Conservation (phyloP, 495 filamentous ascomycete genomes). For the Thozetella sp. region DNA sequence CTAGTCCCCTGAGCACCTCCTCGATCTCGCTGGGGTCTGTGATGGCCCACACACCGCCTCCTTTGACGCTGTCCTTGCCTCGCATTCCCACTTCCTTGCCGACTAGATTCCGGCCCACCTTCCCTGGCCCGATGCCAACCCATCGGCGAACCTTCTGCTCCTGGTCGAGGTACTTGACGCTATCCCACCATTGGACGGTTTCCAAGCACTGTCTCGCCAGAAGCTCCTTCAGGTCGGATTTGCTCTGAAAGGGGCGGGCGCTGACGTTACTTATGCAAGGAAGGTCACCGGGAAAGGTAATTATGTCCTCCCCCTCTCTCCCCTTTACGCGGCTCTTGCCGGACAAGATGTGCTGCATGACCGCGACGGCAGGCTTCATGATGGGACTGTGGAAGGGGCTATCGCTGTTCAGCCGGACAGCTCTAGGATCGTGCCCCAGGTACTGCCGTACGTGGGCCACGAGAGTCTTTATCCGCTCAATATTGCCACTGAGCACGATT, state of each 20-base stretch:
- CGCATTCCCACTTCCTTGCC: conserved; percentile 93
- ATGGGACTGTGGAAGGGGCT: conserved; percentile 92
- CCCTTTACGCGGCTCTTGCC: conserved; percentile 46
- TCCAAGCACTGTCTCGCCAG: conserved; percentile 79
- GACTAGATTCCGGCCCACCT: conserved; percentile 91
- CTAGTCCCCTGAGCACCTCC: conserved; percentile 68
- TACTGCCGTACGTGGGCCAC: conserved; percentile 89
- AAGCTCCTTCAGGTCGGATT: conserved; percentile 72
- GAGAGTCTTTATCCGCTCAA: conserved; percentile 82
- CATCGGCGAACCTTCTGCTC: conserved; percentile 81
- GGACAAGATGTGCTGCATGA: conserved; percentile 67
- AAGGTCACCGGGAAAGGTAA: conserved; percentile 69
- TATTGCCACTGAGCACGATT: conserved; percentile 89
- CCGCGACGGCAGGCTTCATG: conserved; percentile 80
- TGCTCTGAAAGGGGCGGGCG: conserved; percentile 72
- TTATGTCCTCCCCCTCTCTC: conserved; percentile 53
- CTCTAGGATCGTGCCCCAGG: conserved; percentile 87
- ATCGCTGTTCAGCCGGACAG: conserved; percentile 84
- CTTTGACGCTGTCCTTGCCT: conserved; percentile 73
- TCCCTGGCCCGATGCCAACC: conserved; percentile 94
- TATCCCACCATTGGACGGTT: conserved; percentile 93
- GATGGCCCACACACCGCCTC: conserved; percentile 93
- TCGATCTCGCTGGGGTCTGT: conserved; percentile 82
- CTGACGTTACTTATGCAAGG: conserved; percentile 87
- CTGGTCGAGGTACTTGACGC: conserved; percentile 86